phyloP scores from a whole-genome alignment of 305 asterid genomes.

The Fraxinus floribunda region DNA sequence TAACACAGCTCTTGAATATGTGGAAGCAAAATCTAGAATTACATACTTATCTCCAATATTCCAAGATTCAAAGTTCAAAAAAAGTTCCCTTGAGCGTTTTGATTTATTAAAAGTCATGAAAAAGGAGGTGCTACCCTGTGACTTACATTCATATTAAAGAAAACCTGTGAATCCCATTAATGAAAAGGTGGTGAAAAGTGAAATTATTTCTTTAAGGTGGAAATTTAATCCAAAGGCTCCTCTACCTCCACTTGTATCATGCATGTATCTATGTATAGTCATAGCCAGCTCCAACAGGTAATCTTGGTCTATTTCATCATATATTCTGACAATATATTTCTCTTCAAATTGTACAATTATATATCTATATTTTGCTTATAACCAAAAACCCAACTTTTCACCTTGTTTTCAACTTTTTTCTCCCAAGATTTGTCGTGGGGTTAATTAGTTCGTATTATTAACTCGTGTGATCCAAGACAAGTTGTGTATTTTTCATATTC shows the following conservation, averaged over 20 bases:
- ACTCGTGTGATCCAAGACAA: slow-evolving; percentile 12
- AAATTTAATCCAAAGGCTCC: slow-evolving; percentile 85
- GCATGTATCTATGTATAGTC: slow-evolving; percentile 35
- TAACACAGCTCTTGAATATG: not conserved
- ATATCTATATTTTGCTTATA: slow-evolving; percentile 11
- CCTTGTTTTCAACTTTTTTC: not conserved
- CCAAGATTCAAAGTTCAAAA: slow-evolving; percentile 44
- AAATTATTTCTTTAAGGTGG: slow-evolving; percentile 44
- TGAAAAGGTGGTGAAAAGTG: slow-evolving; percentile 37
- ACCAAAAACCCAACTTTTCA: slow-evolving; percentile 14
- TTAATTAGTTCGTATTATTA: slow-evolving; percentile 3
- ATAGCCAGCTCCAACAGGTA: slow-evolving; percentile 34
- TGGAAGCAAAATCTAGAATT: slow-evolving; percentile 10
- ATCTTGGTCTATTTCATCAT: slow-evolving; percentile 20
- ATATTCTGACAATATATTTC: slow-evolving; percentile 23
- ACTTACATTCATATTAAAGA: not conserved
- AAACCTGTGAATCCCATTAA: slow-evolving; percentile 55
- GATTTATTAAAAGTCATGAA: slow-evolving; percentile 50
- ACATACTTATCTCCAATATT: not conserved
- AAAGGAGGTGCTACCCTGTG: slow-evolving; percentile 39
- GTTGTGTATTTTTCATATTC: slow-evolving; percentile 26
- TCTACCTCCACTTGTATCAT: slow-evolving; percentile 45
- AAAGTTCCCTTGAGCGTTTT: slow-evolving; percentile 36
- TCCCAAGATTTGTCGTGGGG: slow-evolving; percentile 22
- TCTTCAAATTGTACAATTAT: not conserved